phyloP scores from a whole-genome alignment of 1,139 yeast genomes.

The Candida buenavistaensis region DNA sequence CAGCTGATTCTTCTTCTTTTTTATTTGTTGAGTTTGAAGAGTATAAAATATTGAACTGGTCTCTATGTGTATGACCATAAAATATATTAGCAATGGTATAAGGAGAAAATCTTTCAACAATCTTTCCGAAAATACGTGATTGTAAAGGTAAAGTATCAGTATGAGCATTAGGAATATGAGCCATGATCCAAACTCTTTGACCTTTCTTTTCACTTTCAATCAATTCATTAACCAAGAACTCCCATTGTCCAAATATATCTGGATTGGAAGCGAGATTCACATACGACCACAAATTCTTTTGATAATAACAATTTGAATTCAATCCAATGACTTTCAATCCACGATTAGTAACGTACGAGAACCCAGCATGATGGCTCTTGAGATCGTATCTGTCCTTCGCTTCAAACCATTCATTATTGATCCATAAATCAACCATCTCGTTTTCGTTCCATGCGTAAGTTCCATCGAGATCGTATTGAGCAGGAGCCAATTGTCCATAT shows the following conservation, averaged over 20 bases:
- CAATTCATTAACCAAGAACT: conserved; percentile 61
- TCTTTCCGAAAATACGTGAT: conserved; percentile 53
- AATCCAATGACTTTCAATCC: conserved; percentile 65
- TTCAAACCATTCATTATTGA: conserved; percentile 38
- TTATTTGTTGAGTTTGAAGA: conserved; percentile 35
- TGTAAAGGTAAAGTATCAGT: conserved; percentile 60
- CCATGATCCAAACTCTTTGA: conserved; percentile 69
- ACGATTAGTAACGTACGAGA: conserved; percentile 52
- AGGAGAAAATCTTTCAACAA: conserved; percentile 67
- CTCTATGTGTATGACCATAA: conserved; percentile 72
- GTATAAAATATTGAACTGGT: conserved; percentile 61
- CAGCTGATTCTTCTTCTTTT: too few relatives aligned
- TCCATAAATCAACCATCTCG: conserved; percentile 61
- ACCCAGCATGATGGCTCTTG: conserved; percentile 58
- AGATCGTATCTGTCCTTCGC: conserved; percentile 19
- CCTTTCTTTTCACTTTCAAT: conserved; percentile 55
- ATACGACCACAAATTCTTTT: conserved; percentile 62
- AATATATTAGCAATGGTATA: conserved; percentile 66
- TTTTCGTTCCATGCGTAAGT: conserved; percentile 60
- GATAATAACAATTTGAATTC: conserved; percentile 68
- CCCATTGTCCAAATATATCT: conserved; percentile 65
- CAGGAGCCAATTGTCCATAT: conserved; percentile 68
- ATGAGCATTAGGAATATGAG: conserved; percentile 64
- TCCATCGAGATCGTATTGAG: conserved; percentile 34
- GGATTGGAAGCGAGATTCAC: conserved; percentile 53